Evolutionary conservation across 371 early-diverging fungal genomes (phyloP).

Genomic region (Smittium culicis): DNA sequence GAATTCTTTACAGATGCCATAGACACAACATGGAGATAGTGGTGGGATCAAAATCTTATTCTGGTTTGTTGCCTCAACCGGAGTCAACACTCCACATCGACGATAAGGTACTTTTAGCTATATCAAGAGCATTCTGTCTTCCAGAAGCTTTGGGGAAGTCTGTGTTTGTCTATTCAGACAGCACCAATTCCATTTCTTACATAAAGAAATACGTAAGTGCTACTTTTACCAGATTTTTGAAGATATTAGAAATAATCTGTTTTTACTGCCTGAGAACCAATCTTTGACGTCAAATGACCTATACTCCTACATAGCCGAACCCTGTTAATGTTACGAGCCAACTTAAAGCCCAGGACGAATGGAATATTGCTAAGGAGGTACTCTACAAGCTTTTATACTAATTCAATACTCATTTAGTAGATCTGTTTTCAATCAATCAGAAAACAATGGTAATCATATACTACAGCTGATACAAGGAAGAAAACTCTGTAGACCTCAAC

Average conservation of each 20-base stretch:
- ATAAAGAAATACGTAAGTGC: not conserved
- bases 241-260: not conserved
- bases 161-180: not conserved
- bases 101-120: not conserved
- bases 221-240: not conserved
- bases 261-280: not conserved
- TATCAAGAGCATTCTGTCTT: not conserved
- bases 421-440: not conserved
- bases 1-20: not conserved
- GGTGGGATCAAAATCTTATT: not conserved
- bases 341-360: not conserved
- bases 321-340: not conserved
- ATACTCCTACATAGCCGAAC: not conserved
- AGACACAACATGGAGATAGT: not conserved
- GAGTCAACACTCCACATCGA: not conserved
- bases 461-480: not conserved
- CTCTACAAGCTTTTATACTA: not conserved
- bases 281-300: not conserved
- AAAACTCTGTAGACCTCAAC: not conserved
- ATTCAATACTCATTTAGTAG: not conserved
- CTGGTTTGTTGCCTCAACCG: not conserved
- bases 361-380: not conserved
- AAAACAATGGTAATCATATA: not conserved
- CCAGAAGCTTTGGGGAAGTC: not conserved
- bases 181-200: not conserved